Evolutionary conservation across 2,329 filamentous ascomycete genomes (phyloP), one percentile per base, ranked within the genome.

Genomic region (Monosporascus sp.): DNA sequence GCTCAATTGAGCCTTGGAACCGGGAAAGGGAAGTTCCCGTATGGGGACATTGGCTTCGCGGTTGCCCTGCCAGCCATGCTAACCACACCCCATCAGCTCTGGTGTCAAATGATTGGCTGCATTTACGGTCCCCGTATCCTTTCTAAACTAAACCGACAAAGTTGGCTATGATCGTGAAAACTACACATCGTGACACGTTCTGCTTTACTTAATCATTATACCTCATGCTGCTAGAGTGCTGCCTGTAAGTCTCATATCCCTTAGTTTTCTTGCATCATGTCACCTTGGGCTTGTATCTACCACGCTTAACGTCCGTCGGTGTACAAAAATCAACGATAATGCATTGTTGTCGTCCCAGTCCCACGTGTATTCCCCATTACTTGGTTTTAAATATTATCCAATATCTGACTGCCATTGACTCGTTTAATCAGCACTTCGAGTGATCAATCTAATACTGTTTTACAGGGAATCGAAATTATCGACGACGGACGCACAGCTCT

Each of bases 401-500:
- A 43, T 24, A 14, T 14, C 19, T 14, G 19, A 24, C 24, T 20
- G 19, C 40, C 5, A 24, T 14, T 20, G 11, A 8, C 11, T 14
- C 40, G 20, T 6, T 14, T 9, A 20, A 19, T 14, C 40, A 24
- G 40, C 9, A 43, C 9, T 31, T 46, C 16, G 43, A n/a, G 8
- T 46, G 14, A n/a, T n/a, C 43, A 19, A 14, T 7, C 20, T 22
- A 31, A 46, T 16, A 19, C 6, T n/a, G n/a, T n/a, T 41, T 19
- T 14, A 5, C 19, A 43, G 40, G 40, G 40, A 20, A 20, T 43
- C 22, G 36, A 51, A 34, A 45, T 51, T 17, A 19, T 34, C 40
- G 20, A 45, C 40, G 16, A 22, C 17, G n/a, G 40, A 51, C 56
- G 24, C 54, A 44, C 48, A 48, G 48, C 47, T 48, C 51, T 41